Base-by-base conservation (phyloP, 176 grass and related monocot genomes). In the Avena eriantha region DNA sequence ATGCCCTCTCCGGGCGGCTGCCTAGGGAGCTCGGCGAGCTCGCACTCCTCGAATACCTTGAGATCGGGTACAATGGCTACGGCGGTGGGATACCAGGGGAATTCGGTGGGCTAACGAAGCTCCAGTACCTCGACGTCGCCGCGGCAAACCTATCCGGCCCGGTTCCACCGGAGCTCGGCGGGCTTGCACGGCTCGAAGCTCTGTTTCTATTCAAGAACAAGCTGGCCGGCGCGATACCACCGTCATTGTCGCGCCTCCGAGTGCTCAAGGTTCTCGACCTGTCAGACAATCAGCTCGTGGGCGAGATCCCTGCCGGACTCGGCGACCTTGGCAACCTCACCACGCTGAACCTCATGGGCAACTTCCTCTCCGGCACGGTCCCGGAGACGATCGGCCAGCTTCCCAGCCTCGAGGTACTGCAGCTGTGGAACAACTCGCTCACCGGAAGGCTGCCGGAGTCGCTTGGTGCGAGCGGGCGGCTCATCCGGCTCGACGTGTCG, bases 371-470 rank as follows among this genome's bases (percentile, higher is more conserved):
- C 47, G 92, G 94, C 29, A 24, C 69, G 9, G 80, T 98, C 80
- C 96, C 96, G 14, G 29, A 57, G 7, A 77, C 84, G 41, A 85
- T 98, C 67, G 90, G 93, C 14, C 48, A 48, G 18, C 85, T 98
- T 2, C 90, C 90, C 10, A 88, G 81, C 67, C 93, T 98, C 51
- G 82, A 95, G 86, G 90, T 82, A 80, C 85, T 98, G 8, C 90
- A 92, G 76, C 87, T 98, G 13, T 98, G 96, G 96, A 98, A 98
- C 90, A 98, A 98, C 88, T 98, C 96, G 14, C 76, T 98, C 66
- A 77, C 85, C 6, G 96, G 96, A 1, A 24, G 36, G 70, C 87
- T 98, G 48, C 96, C 96, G 29, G 50, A 33, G 39, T 50, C 84
- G 3, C 89, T 98, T 10, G 92, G 96, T 69, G 56, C 70, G 6